phyloP scores from a whole-genome alignment of 1,284 basidiomycete species.

The Tranzscheliella williamsii region DNA sequence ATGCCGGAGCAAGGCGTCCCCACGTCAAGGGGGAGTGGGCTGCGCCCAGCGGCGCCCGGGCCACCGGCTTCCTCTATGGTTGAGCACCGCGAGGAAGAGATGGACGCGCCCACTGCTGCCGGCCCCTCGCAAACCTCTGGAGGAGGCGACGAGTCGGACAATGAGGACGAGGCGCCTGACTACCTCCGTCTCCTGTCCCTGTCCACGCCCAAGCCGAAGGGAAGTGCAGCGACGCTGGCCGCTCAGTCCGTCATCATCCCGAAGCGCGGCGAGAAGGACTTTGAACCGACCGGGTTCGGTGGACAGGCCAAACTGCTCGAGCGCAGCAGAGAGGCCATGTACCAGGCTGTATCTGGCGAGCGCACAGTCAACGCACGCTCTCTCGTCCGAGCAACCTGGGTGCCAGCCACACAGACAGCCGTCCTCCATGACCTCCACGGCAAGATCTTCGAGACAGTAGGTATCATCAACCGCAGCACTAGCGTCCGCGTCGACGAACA shows the following conservation, averaged over 20 bases:
- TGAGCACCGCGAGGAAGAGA: neutral
- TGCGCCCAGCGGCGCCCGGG: too few relatives aligned
- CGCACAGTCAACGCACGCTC: conserved; percentile 61
- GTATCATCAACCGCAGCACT: conserved; percentile 27
- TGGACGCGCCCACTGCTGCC: neutral
- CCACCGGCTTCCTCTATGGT: too few relatives aligned
- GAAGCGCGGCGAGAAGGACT: conserved; percentile 63
- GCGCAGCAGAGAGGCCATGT: conserved; percentile 79
- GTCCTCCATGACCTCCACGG: conserved; percentile 46
- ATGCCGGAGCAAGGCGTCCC: too few relatives aligned
- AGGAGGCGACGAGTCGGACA: conserved; percentile 18
- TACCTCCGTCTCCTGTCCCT: conserved; percentile 33
- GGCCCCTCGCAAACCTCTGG: neutral
- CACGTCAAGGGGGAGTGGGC: neutral
- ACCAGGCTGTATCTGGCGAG: conserved; percentile 74
- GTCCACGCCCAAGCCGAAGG: conserved; percentile 12
- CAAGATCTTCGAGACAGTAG: conserved; percentile 49
- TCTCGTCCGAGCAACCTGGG: conserved; percentile 48
- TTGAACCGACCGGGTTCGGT: conserved; percentile 73
- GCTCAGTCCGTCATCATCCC: conserved; percentile 32
- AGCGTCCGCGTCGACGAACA: neutral
- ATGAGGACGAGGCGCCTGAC: conserved; percentile 37
- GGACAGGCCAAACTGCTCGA: conserved; percentile 79
- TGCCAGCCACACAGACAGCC: conserved; percentile 37
- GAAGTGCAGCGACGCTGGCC: neutral